Base-by-base conservation (phyloP, 768 basidiomycete genomes). In the Chalciporus chontae region DNA sequence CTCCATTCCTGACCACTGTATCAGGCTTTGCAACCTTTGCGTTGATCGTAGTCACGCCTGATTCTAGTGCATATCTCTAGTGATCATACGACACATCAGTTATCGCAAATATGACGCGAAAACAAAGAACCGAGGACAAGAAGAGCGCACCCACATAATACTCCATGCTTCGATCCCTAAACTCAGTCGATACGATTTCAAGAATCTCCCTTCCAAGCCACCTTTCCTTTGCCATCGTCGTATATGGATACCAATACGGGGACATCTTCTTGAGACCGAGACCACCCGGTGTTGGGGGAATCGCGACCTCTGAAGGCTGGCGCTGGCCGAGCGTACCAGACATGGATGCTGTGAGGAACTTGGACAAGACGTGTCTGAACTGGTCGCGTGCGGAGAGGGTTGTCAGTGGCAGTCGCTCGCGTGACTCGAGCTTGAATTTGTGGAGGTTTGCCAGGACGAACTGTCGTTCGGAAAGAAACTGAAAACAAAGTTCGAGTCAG, bases 1-100 rank as follows among this genome's bases (percentile, higher is more conserved):
- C 95, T 8, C 93, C 93, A 57, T 95, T 86, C 51, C 73, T 74
- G 42, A 99, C 75, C 13, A 95, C 77, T 8, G 84, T 87, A 48
- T 87, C 82, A 5, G 90, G 85, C 26, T 74, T 77, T 3, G 92
- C 93, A n/a, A 84, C 72, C 43, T 81, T 78, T n/a, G 93, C 94
- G 61, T 99, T 97, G 50, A 99, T 79, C 7, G 90, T 92, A 8
- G 93, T 94, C n/a, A 95, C 90, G 2, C 95, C 95, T 3, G 92
- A 89, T 58, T 92, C 84, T n/a, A 96, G 71, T 1, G 84, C 84
- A 54, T 83, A 85, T 56, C 77, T 69, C 83, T 86, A 43, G n/a
- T n/a, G 18, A n/a, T 26, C 43, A 24, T 27, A 15, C 21, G 38
- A 21, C 8, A 43, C 0, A 51, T 50, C 40, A 42, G 13, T 19